Conservation (phyloP, 495 filamentous ascomycete species). For the Penicillium pancosmium region DNA sequence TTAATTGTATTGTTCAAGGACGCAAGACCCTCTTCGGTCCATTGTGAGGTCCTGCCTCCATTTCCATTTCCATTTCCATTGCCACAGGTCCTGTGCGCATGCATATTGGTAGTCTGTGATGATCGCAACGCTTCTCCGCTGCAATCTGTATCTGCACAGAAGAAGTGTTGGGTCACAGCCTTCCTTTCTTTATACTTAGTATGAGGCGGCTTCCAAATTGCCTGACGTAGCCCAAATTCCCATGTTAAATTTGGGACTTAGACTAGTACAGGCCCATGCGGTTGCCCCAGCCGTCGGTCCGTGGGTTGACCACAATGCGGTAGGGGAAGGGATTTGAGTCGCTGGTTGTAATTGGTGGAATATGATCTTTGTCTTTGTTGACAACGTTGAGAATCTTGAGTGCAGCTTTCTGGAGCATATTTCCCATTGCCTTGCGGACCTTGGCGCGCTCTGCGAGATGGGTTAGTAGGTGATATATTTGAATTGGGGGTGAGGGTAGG, state of each 20-base stretch:
- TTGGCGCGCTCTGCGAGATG: slow-evolving; percentile 70
- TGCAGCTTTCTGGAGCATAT: slow-evolving; percentile 79
- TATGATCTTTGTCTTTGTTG: slow-evolving; percentile 91
- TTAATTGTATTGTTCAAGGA: not conserved
- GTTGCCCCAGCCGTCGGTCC: slow-evolving; percentile 76
- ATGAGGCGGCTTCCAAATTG: not conserved
- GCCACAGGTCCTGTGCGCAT: not conserved
- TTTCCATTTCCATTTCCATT: not conserved
- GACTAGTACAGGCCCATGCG: slow-evolving; percentile 74
- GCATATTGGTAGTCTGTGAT: too few species aligned
- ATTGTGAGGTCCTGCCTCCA: slow-evolving; percentile 2
- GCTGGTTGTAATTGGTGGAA: slow-evolving; percentile 92
- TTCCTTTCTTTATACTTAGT: not conserved
- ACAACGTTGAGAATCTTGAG: slow-evolving; percentile 86
- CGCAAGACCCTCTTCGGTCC: not conserved
- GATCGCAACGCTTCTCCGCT: not conserved
- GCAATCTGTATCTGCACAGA: not conserved
- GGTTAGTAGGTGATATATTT: not conserved
- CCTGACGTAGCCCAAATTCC: not conserved
- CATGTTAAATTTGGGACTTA: not conserved
- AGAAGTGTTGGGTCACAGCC: not conserved
- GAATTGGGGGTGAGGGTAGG: not conserved
- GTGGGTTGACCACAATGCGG: slow-evolving; percentile 82
- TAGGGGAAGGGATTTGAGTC: slow-evolving; percentile 96
- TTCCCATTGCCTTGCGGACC: slow-evolving; percentile 84